Base-by-base conservation (phyloP, 495 filamentous ascomycete genomes). In the Xylaria longipes region DNA sequence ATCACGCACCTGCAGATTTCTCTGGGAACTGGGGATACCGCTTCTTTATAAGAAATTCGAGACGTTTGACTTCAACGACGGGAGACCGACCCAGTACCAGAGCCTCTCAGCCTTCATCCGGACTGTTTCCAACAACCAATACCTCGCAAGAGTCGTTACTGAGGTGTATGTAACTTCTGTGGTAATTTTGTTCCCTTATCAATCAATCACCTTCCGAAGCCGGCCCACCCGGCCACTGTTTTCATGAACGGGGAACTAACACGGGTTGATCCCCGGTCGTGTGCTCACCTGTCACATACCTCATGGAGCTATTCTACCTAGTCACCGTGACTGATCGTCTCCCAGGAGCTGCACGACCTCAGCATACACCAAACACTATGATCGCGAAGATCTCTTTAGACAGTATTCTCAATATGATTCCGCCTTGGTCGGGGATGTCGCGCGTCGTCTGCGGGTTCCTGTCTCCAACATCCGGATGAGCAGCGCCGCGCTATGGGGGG, bases 381-480 rank as follows among this genome's bases (percentile, higher is more conserved):
- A 71, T 37, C 69, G 69, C 41, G 69, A 71, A 15, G 69, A 71
- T 20, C 52, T 71, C 39, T 71, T 71, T 25, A 57, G 69, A 31
- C 69, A 71, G 54, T 71, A 71, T 12, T 71, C 69, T 29, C 69
- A 71, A 29, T 71, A 71, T 35, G 69, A 71, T 56, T 71, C 69
- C n/a, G 69, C 69, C 62, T 50, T 71, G 61, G 50, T 71, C 33
- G 69, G 69, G 9, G 69, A 71, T 22, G 69, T 71, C 41, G 69
- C 69, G 25, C 69, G 69, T 29, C 69, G 69, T 39, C 46, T 71
- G 25, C 46, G 50, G 29, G 69, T 71, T 27, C 69, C 69, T 39
- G 62, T 71, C 52, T 65, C 69, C 25, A 71, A 71, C 22, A 71
- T 71, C 39, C 62, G 69, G 48, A 71, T 71, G 69, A 71, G 69